Evolutionary conservation across 176 grass and related monocot species (phyloP), one percentile per base, ranked within the genome.

Genomic region (Bromus sterilis): DNA sequence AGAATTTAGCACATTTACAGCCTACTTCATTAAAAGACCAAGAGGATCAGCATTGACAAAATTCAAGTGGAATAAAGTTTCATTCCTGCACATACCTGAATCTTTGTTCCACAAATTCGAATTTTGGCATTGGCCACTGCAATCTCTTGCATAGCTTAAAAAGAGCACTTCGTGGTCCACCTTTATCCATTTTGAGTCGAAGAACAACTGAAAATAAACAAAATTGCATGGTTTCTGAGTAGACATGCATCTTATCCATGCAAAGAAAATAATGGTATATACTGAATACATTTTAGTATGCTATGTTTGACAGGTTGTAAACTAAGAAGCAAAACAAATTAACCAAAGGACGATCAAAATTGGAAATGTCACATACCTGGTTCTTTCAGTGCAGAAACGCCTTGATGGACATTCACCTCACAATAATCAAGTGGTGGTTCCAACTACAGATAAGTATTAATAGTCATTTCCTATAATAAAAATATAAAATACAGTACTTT

Each of bases 101-200:
- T 31, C 83, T 89, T 80, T 87, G 78, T 86, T 93, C 82, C 16
- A 77, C 74, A 74, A 86, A 91, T 79, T 94, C 84, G 75, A 93
- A 98, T 71, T 71, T 80, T 37, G 92, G 95, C 90, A 93, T 89
- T 56, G 90, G 86, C 95, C 95, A 94, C 59, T 91, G 88, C 56
- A 67, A 83, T 48, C 64, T 98, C 91, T 91, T 98, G 86, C 95
- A 98, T 35, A 98, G 84, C 63, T 87, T 78, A 89, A 94, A 93
- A 56, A 98, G 85, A 76, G 90, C 90, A 75, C 55, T 87, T 68
- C 92, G 88, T 24, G 92, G 90, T 34, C 88, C 92, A 80, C 90
- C 95, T 80, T 80, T 91, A 33, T 87, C 81, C 89, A 81, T 87
- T 87, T 84, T 91, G 63, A 91, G 64, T 40, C 40, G 51, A 75